These are phyloP conservation scores for Bromus sterilis DNA, from an alignment of 176 grass and related monocot genomes.

Conservation along the genomic window DNA sequence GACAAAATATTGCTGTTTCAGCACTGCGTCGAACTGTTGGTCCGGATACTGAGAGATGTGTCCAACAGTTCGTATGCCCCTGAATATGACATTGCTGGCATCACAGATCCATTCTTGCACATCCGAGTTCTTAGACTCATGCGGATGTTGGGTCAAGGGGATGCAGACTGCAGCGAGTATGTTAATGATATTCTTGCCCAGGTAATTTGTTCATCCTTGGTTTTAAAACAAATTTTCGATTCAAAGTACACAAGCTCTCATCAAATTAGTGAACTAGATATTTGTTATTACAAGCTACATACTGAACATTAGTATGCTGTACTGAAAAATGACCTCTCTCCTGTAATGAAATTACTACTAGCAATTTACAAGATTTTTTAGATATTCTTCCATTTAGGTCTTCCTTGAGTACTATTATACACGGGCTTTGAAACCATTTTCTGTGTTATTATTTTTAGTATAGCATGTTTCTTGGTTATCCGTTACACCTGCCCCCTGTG, in stretches of 20 bases:
- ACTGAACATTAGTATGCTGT: slow-evolving; percentile 1
- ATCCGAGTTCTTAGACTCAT: slow-evolving; percentile 87
- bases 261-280: slow-evolving; percentile 1
- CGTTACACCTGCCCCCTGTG: not conserved
- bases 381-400: not conserved
- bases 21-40: slow-evolving; percentile 76
- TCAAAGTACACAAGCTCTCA: slow-evolving; percentile 1
- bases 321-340: not conserved
- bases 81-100: slow-evolving; percentile 92
- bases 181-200: slow-evolving; percentile 99
- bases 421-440: not conserved
- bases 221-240: slow-evolving; percentile 11
- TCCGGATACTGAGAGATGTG: slow-evolving; percentile 87
- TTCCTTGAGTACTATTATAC: not conserved
- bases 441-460: not conserved
- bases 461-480: not conserved
- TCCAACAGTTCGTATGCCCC: slow-evolving; percentile 98
- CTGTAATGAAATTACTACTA: not conserved
- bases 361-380: not conserved
- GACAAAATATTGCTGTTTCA: slow-evolving; percentile 37
- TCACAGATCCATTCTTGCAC: slow-evolving; percentile 97
- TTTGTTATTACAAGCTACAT: not conserved
- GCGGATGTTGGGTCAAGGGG: slow-evolving; percentile 63
- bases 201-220: slow-evolving; percentile 46
- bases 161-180: slow-evolving; percentile 81